phyloP scores from a whole-genome alignment of 345 rosid species.

The Erysimum cheiranthoides region DNA sequence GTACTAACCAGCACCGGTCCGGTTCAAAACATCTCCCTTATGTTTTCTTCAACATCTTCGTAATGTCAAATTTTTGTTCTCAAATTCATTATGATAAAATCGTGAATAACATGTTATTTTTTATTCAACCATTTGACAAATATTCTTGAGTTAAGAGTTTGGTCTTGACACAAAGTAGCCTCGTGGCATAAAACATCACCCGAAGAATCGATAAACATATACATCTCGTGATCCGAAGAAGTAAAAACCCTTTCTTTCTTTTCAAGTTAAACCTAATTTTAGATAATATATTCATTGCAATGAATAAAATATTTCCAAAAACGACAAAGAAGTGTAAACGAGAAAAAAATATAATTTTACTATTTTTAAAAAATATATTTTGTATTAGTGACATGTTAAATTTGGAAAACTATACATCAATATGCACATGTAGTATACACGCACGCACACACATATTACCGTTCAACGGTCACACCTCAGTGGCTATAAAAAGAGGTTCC shows the following conservation, averaged over 20 bases:
- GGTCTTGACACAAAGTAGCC: constrained; percentile 39
- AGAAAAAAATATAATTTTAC: background rate
- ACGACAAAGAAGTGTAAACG: background rate
- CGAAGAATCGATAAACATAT: constrained; percentile 7
- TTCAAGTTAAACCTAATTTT: background rate
- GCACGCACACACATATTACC: constrained; percentile 32
- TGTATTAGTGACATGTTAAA: constrained; percentile 39
- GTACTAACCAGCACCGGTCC: constrained; percentile 12
- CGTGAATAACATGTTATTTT: constrained; percentile 24
- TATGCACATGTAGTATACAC: constrained; percentile 34
- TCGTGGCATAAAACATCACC: constrained; percentile 27
- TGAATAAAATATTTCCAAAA: background rate
- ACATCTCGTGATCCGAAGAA: constrained; percentile 34
- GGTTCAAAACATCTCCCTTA: constrained; percentile 1
- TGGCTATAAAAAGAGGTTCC: constrained; percentile 39
- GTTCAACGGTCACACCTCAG: constrained; percentile 43
- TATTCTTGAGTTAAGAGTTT: constrained; percentile 28
- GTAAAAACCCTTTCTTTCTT: background rate
- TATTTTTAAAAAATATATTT: background rate
- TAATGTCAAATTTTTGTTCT: constrained; percentile 13
- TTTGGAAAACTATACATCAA: constrained; percentile 41
- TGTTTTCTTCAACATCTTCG: background rate
- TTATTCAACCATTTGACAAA: constrained; percentile 38
- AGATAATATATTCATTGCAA: background rate
- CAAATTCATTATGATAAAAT: background rate